A percentile compares a stretch with the other conserved stretches of the same genome.
Evolutionary conservation across 768 basidiomycete species (phyloP).

Genomic region (Dentipellis sp.): DNA sequence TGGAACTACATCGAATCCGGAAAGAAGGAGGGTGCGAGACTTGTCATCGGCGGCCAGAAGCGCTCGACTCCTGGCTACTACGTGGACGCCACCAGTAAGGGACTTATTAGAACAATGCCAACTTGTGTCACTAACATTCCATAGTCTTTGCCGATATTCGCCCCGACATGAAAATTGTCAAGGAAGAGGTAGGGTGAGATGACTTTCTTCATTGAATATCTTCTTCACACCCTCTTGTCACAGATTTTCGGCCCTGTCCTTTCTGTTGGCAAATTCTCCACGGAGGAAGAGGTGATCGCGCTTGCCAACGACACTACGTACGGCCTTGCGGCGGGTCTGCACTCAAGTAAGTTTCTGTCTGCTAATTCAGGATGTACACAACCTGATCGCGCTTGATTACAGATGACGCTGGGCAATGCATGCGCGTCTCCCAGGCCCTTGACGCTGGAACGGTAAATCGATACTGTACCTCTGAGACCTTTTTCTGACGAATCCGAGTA

Average conservation of each 20-base stretch:
- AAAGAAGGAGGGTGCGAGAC: constrained; percentile 73
- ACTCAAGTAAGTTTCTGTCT: constrained; percentile 52
- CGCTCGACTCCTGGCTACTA: constrained; percentile 73
- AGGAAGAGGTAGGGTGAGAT: constrained; percentile 48
- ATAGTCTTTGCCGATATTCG: constrained; percentile 77
- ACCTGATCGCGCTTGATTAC: constrained; percentile 3
- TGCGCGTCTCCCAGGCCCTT: constrained; percentile 77
- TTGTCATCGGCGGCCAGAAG: constrained; percentile 73
- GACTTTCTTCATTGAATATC: background rate
- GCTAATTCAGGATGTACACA: background rate
- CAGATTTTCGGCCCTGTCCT: constrained; percentile 96
- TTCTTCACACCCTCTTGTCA: background rate
- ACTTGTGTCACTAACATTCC: background rate
- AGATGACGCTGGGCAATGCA: constrained; percentile 82
- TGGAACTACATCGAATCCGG: constrained; percentile 86
- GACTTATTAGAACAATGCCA: background rate
- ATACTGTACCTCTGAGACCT: background rate
- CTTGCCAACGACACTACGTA: constrained; percentile 86
- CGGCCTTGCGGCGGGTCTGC: constrained; percentile 87
- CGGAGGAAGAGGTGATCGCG: constrained; percentile 78
- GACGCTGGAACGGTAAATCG: constrained; percentile 78
- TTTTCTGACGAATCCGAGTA: constrained; percentile 18
- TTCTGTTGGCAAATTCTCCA: constrained; percentile 70
- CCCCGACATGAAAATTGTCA: constrained; percentile 77
- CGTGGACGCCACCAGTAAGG: constrained; percentile 81